Conservation (phyloP, 495 filamentous ascomycete genomes). For the Gamarada debralockiae region DNA sequence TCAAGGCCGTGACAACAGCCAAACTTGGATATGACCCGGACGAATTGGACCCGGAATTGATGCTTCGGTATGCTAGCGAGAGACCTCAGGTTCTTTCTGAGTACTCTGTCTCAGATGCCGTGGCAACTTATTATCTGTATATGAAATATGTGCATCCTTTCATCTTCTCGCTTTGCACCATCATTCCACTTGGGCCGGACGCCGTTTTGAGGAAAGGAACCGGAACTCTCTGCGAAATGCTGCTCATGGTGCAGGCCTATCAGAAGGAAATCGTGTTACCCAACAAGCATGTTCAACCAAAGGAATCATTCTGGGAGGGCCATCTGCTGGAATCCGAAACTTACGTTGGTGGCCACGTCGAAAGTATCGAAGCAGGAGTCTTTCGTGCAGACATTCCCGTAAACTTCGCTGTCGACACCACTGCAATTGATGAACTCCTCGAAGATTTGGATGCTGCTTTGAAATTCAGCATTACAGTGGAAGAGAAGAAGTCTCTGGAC, state of each 20-base stretch:
- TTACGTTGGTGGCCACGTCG: constrained; percentile 97
- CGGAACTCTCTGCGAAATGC: constrained; percentile 96
- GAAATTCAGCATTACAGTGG: constrained; percentile 85
- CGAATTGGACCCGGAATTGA: constrained; percentile 94
- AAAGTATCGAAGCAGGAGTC: constrained; percentile 98
- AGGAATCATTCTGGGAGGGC: constrained; percentile 94
- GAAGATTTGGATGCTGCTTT: constrained; percentile 85
- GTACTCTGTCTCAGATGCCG: constrained; percentile 98
- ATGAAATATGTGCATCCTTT: constrained; percentile 99
- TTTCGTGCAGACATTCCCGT: constrained; percentile 94
- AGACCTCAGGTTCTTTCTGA: constrained; percentile 90
- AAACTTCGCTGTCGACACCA: constrained; percentile 83
- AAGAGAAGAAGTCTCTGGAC: constrained; percentile 90
- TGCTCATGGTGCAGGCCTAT: constrained; percentile 98
- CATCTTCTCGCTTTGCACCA: constrained; percentile 97
- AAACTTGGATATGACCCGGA: constrained; percentile 99
- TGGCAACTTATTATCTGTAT: constrained; percentile 98
- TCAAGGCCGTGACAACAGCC: constrained; percentile 96
- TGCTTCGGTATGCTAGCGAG: constrained; percentile 93
- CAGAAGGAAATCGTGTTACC: constrained; percentile 86
- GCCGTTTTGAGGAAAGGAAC: constrained; percentile 94
- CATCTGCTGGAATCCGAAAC: constrained; percentile 95
- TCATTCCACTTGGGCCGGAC: constrained; percentile 89
- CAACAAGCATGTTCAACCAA: constrained; percentile 90
- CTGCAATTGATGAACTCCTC: constrained; percentile 84